Evolutionary conservation across 2,329 filamentous ascomycete genomes (phyloP).

Genomic region (Botrytis pseudocinerea): DNA sequence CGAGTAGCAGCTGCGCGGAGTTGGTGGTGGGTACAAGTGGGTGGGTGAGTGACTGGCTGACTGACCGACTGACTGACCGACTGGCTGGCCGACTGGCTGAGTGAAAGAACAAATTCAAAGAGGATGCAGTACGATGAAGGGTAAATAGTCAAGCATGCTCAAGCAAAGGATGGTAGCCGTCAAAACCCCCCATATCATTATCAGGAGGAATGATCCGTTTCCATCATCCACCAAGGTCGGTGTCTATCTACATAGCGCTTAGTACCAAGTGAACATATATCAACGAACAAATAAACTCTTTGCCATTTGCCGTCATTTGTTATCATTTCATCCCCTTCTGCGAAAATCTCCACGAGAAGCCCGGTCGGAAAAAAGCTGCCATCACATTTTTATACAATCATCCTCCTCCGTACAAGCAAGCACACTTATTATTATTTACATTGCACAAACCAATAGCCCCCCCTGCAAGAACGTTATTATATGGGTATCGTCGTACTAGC

Average conservation of each 20-base stretch:
- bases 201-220: neutral
- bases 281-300: neutral
- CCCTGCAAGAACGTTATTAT: conserved; percentile 16
- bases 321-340: neutral
- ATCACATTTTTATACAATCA: neutral
- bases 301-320: neutral
- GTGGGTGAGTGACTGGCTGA: neutral
- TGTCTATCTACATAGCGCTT: neutral
- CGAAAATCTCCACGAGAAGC: neutral
- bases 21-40: neutral
- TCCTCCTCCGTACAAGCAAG: neutral
- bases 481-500: conserved; percentile 5
- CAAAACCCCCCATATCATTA: neutral
- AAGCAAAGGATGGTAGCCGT: neutral
- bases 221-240: neutral
- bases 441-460: neutral
- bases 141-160: neutral
- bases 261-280: neutral
- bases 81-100: neutral
- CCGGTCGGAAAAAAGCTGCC: neutral
- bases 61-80: too few relatives aligned
- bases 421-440: too few relatives aligned
- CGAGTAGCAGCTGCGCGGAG: neutral
- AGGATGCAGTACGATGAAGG: neutral
- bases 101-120: neutral